Base-by-base conservation (phyloP, 148 eudicot genomes). In the Chenopodium quinoa region DNA sequence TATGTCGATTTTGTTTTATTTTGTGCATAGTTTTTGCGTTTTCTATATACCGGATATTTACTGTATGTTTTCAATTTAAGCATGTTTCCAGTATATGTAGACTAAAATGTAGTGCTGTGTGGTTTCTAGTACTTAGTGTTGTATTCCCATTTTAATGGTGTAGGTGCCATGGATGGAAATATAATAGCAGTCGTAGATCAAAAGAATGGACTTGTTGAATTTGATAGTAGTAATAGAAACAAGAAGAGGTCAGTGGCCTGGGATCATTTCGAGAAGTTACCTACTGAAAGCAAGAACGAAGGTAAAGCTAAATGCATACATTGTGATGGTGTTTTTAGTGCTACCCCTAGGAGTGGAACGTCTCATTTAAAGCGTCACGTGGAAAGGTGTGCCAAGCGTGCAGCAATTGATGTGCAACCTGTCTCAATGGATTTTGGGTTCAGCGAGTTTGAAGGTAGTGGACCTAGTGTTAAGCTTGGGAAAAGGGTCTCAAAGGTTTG, bases 201-300 rank as follows among this genome's bases (percentile, higher is more conserved):
- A 50, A 86, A 85, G 70, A 86, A 86, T 75, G 87, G 85, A 34
- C 68, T 88, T 77, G 78, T 80, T 65, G 88, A 86, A 52, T 86
- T 78, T 77, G 85, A 88, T 12, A 86, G 87, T 12, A 86, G 88
- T 86, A 88, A 67, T 82, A 82, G 72, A 67, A 80, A 78, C 11
- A 88, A 84, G 81, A 86, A 83, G 81, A 79, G 88, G 76, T 88
- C 90, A 66, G 2, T 77, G 29, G 90, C 87, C 37, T 88, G 90
- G 90, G 90, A 88, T 79, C 88, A 88, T 72, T 88, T 88, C 50
- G 88, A 88, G 73, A 88, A 86, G 90, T 31, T 88, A 52, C 86
- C 86, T 0, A 2, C 84, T 72, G 62, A 52, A 82, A 84, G 71
- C 80, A 86, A 86, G 83, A 82, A 73, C 2, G 87, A 82, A 34